Percentiles rank a stretch among this genome's conserved stretches.
These are phyloP conservation scores for Tieghemostelium lacteum DNA, from an alignment of 78 protist species.

Conservation along the genomic window DNA sequence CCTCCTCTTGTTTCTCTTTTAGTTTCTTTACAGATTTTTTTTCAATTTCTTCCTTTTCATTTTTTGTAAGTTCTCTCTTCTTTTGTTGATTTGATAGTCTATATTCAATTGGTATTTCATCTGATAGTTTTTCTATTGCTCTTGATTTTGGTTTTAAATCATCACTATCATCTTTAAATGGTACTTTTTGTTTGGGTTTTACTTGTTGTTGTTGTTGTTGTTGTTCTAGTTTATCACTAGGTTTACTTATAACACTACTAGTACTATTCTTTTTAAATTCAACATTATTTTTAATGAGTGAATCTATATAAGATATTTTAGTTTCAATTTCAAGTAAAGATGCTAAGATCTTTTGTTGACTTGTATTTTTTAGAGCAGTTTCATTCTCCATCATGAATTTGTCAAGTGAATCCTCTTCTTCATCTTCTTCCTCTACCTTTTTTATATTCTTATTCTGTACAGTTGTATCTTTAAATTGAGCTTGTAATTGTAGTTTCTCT, in stretches of 20 bases:
- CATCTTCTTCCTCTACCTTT: not conserved
- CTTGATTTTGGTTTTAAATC: not conserved
- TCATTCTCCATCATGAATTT: conserved; percentile 53
- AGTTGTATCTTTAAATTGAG: conserved; percentile 36
- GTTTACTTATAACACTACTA: not conserved
- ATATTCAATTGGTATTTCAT: not conserved
- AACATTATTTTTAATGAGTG: conserved; percentile 2
- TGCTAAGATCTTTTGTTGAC: conserved; percentile 33
- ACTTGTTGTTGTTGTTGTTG: not conserved
- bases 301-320: conserved; percentile 5
- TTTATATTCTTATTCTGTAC: not conserved
- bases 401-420: conserved; percentile 35
- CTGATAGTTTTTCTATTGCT: not conserved
- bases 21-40: not conserved
- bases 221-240: not conserved
- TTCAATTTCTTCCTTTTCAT: not conserved
- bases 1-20: conserved; percentile 50
- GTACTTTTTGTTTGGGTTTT: not conserved
- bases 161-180: not conserved
- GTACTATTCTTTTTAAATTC: conserved; percentile 25
- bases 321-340: conserved; percentile 8
- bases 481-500: conserved; percentile 2
- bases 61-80: not conserved
- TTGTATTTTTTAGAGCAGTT: conserved; percentile 7
- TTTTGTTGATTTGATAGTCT: not conserved